A percentile compares a stretch with the other conserved stretches of the same genome.
Conservation (phyloP, 192 early-diverging fungal species). For the Glomus cerebriforme region DNA sequence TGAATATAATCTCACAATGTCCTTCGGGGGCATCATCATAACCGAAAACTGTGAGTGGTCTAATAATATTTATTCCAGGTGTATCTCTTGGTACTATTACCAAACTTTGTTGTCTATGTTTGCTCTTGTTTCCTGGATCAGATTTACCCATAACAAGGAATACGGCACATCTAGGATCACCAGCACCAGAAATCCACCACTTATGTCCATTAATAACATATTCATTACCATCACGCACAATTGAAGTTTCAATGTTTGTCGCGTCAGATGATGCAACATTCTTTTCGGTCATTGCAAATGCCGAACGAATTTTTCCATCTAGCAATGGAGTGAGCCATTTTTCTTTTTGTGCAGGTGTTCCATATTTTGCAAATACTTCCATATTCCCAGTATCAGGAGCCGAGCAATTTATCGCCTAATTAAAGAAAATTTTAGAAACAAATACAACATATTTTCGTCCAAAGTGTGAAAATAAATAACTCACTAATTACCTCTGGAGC, state of each 20-base stretch:
- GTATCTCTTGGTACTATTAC: slow-evolving; percentile 85
- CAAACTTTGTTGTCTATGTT: slow-evolving; percentile 87
- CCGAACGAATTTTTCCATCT: slow-evolving; percentile 90
- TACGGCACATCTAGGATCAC: slow-evolving; percentile 91
- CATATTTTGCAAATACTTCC: slow-evolving; percentile 98
- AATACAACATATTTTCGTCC: background rate
- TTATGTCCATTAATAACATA: slow-evolving; percentile 84
- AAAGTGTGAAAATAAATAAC: no score
- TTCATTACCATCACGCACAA: slow-evolving; percentile 64
- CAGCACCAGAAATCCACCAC: slow-evolving; percentile 99
- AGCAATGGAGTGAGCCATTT: slow-evolving; percentile 81
- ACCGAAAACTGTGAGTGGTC: slow-evolving; percentile 88
- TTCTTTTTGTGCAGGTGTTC: slow-evolving; percentile 78
- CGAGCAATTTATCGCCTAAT: slow-evolving; percentile 83
- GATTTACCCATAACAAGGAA: slow-evolving; percentile 92
- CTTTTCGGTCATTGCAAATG: slow-evolving; percentile 99
- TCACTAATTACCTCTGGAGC: slow-evolving; percentile 73
- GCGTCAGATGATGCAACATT: slow-evolving; percentile 94
- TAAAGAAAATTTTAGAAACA: background rate
- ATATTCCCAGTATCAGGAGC: slow-evolving; percentile 99
- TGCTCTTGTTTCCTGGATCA: slow-evolving; percentile 61
- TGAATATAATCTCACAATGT: slow-evolving; percentile 92
- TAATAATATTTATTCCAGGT: slow-evolving; percentile 78
- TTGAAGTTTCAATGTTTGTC: slow-evolving; percentile 91
- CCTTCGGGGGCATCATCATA: slow-evolving; percentile 97